Evolutionary conservation across 805 yeast genomes (phyloP).

Genomic region (Trichomonascus vanleenenianus): DNA sequence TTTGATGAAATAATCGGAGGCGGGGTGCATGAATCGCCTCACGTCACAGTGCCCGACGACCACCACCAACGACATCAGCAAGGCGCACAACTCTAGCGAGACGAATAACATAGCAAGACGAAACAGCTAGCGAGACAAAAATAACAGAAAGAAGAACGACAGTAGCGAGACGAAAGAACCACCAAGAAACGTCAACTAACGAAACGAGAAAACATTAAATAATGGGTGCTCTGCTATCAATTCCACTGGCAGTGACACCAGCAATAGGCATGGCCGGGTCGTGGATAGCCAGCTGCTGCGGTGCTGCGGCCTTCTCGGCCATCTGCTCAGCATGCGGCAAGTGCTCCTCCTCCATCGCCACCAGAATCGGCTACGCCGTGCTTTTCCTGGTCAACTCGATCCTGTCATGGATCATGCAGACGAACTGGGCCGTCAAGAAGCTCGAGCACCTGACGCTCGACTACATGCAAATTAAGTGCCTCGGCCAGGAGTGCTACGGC

Average conservation of each 20-base stretch:
- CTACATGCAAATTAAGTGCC: conserved; percentile 62
- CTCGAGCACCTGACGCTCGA: conserved; percentile 68
- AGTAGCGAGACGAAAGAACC: too few relatives aligned
- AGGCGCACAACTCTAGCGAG: too few relatives aligned
- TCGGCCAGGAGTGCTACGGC: conserved; percentile 80
- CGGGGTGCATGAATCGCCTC: too few relatives aligned
- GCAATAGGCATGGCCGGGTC: conserved; percentile 48
- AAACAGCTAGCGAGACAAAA: too few relatives aligned
- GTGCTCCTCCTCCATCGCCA: conserved; percentile 67
- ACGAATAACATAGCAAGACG: too few relatives aligned
- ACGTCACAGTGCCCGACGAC: too few relatives aligned
- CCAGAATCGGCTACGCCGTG: conserved; percentile 80
- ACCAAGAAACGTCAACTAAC: too few relatives aligned
- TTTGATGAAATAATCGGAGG: too few relatives aligned
- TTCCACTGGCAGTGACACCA: conserved; percentile 58
- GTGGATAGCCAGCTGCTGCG: conserved; percentile 65
- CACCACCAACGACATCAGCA: too few relatives aligned
- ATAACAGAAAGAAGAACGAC: too few relatives aligned
- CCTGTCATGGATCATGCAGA: conserved; percentile 85
- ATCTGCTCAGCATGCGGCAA: conserved; percentile 50
- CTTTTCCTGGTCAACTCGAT: conserved; percentile 70
- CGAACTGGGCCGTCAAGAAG: conserved; percentile 68
- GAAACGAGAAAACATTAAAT: background rate
- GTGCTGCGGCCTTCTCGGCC: conserved; percentile 73
- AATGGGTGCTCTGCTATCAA: conserved; percentile 35